Conservation (phyloP, 331 rosid species). For the Saraca asoca region DNA sequence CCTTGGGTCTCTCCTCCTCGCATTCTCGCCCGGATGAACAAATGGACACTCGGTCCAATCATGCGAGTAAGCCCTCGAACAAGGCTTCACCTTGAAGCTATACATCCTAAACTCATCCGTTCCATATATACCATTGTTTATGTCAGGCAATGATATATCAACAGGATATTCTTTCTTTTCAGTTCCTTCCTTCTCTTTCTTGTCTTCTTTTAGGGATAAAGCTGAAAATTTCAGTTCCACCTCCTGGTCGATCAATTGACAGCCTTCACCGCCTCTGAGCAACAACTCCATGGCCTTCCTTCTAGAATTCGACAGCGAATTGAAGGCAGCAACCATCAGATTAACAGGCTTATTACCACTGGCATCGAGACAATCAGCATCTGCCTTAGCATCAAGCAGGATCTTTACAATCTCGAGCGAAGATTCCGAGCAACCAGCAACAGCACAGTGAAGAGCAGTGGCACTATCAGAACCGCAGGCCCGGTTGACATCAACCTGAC, state of each 20-base stretch:
- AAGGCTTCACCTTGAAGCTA: constrained; percentile 96
- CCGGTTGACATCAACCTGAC: constrained; percentile 71
- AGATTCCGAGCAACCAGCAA: constrained; percentile 70
- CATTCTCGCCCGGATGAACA: constrained; percentile 99
- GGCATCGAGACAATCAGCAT: constrained; percentile 52
- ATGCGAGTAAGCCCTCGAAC: constrained; percentile 97
- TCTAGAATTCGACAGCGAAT: constrained; percentile 45
- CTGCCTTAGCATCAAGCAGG: constrained; percentile 78
- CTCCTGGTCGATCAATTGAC: constrained; percentile 40
- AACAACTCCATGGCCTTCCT: constrained; percentile 74
- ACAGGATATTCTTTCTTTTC: constrained; percentile 86
- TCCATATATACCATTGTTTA: constrained; percentile 85
- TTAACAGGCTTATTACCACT: constrained; percentile 62
- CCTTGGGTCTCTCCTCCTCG: constrained; percentile 95
- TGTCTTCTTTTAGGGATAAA: constrained; percentile 55
- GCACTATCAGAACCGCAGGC: constrained; percentile 72
- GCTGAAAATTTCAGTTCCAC: constrained; percentile 43
- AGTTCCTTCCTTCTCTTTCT: constrained; percentile 55
- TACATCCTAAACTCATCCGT: constrained; percentile 92
- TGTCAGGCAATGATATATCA: constrained; percentile 84
- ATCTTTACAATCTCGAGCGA: constrained; percentile 67
- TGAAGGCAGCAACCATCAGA: constrained; percentile 60
- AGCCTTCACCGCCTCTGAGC: constrained; percentile 62
- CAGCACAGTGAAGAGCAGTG: constrained; percentile 94
- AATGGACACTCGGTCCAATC: constrained; percentile 99